phyloP scores from a whole-genome alignment of 169 alveolate genomes.

The Plasmodium billcollinsi region DNA sequence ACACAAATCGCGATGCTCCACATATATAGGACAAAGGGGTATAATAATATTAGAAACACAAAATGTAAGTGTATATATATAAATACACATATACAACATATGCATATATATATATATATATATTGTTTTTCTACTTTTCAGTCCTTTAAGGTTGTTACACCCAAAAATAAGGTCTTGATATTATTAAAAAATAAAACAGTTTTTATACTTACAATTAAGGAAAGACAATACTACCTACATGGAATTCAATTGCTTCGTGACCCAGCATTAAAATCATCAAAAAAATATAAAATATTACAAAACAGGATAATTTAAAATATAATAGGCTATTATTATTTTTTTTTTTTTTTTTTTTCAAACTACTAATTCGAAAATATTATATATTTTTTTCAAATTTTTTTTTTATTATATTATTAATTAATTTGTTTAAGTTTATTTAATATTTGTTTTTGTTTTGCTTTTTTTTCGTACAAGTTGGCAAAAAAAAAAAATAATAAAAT shows the following conservation, averaged over 20 bases:
- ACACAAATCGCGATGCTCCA: constrained; percentile 67
- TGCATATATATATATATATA: constrained; percentile 1
- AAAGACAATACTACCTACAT: constrained; percentile 49
- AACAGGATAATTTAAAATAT: constrained; percentile 38
- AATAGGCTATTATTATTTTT: not conserved
- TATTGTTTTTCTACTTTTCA: not conserved
- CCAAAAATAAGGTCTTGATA: constrained; percentile 48
- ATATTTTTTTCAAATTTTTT: not conserved
- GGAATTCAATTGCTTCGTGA: constrained; percentile 72
- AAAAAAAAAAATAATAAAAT: too few relatives aligned
- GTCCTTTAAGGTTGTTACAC: constrained; percentile 74
- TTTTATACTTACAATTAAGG: constrained; percentile 48
- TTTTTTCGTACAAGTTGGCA: too few relatives aligned
- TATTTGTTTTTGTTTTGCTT: too few relatives aligned
- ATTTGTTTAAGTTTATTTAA: too few relatives aligned
- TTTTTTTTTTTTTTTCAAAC: too few relatives aligned
- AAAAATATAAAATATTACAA: constrained; percentile 51
- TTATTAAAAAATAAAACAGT: constrained; percentile 68
- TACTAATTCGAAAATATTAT: too few relatives aligned
- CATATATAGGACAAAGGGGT: constrained; percentile 74
- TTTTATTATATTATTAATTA: too few relatives aligned
- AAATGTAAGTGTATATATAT: constrained; percentile 29
- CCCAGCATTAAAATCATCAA: constrained; percentile 73
- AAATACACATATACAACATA: not conserved
- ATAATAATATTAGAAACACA: constrained; percentile 71